These are phyloP conservation scores for Rhododendron mucronatum DNA, from an alignment of 148 eudicot genomes.

Conservation along the genomic window DNA sequence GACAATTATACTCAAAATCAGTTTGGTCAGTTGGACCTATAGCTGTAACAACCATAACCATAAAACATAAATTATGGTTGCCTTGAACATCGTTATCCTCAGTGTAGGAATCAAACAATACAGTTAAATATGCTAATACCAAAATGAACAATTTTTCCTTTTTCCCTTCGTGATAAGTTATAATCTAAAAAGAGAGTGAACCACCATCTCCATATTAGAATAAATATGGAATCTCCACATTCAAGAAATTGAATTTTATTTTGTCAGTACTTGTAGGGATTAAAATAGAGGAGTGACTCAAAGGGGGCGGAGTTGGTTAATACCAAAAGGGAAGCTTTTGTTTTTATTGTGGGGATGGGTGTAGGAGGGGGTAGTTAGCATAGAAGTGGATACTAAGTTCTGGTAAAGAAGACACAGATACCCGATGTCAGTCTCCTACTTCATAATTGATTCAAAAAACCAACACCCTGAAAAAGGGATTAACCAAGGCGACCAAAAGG, in stretches of 20 bases:
- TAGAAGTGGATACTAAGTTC: not conserved
- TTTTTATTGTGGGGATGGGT: not conserved
- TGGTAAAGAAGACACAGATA: too few relatives aligned
- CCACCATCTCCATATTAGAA: not conserved
- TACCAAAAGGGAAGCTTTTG: not conserved
- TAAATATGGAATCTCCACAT: not conserved
- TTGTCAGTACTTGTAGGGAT: not conserved
- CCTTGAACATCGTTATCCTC: not conserved
- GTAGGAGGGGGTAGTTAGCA: not conserved
- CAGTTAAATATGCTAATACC: not conserved
- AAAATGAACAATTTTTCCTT: not conserved
- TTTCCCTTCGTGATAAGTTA: not conserved
- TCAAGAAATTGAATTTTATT: not conserved
- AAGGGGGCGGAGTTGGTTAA: not conserved
- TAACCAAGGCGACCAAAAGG: not conserved
- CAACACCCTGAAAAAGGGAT: not conserved
- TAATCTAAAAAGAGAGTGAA: not conserved
- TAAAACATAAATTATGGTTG: not conserved
- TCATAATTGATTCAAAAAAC: not conserved
- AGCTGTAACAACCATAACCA: not conserved
- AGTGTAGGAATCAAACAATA: not conserved
- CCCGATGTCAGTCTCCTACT: not conserved
- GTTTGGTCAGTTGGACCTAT: slow-evolving; percentile 12
- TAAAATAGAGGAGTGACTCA: not conserved
- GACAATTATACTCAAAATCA: slow-evolving; percentile 11